These are phyloP conservation scores for Diaporthe nobilis DNA, from an alignment of 2,329 filamentous ascomycete species.

Conservation along the genomic window DNA sequence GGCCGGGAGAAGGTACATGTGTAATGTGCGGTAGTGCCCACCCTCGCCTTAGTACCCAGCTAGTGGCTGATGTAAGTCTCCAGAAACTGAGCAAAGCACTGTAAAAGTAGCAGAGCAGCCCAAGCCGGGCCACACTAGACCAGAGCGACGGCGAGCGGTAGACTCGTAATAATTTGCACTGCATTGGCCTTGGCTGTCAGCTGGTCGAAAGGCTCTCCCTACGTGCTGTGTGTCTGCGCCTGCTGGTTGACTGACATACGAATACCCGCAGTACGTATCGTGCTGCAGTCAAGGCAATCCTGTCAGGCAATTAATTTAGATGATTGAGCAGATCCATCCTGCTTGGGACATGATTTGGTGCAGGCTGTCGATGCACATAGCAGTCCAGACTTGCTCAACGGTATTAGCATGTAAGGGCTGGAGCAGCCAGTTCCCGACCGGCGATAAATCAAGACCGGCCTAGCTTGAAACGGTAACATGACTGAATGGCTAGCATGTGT, in stretches of 20 bases:
- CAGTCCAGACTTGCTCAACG: background rate
- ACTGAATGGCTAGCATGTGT: background rate
- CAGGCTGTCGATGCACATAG: background rate
- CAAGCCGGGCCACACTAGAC: background rate
- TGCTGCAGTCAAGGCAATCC: background rate
- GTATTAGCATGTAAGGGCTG: background rate
- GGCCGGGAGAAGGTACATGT: background rate
- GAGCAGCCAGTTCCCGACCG: background rate
- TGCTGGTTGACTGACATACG: background rate
- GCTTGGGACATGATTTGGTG: background rate
- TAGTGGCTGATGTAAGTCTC: conserved; percentile 12
- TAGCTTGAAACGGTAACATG: conserved; percentile 27
- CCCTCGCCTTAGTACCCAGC: background rate
- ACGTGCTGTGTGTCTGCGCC: background rate
- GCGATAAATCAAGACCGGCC: conserved; percentile 5
- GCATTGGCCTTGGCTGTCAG: background rate
- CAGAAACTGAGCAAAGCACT: background rate
- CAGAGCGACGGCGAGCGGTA: background rate
- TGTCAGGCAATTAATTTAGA: background rate
- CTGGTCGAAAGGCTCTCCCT: background rate
- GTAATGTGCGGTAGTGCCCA: background rate
- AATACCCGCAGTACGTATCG: background rate
- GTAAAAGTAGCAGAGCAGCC: background rate
- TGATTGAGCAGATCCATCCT: background rate
- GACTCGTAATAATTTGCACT: background rate